Conservation (phyloP, 83 land plant species). For the Isoetes engelmannii region DNA sequence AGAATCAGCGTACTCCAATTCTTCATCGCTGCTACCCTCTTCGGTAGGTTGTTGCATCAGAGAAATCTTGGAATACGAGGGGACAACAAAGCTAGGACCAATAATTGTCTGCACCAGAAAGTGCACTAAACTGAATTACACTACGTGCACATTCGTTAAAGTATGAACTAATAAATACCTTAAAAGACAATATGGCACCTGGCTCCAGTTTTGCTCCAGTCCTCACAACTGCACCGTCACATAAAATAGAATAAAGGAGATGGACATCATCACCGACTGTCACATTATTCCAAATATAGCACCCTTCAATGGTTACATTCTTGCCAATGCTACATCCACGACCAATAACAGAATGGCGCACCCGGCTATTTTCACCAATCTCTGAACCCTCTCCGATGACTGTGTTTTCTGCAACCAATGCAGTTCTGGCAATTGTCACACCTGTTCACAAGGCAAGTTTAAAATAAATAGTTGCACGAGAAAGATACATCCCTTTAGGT, state of each 20-base stretch:
- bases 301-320: slow-evolving; percentile 73
- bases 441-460: slow-evolving; percentile 29
- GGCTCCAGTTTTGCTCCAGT: slow-evolving; percentile 65
- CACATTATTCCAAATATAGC: slow-evolving; percentile 85
- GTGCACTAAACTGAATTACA: background rate
- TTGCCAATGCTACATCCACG: slow-evolving; percentile 70
- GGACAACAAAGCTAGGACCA: slow-evolving; percentile 63
- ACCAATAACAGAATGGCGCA: slow-evolving; percentile 74
- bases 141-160: background rate
- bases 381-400: slow-evolving; percentile 65
- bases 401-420: slow-evolving; percentile 53
- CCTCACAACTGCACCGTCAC: slow-evolving; percentile 71
- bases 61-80: slow-evolving; percentile 85
- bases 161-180: slow-evolving; percentile 38
- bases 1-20: slow-evolving; percentile 79
- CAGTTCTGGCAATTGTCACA: slow-evolving; percentile 46
- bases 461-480: background rate
- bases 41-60: slow-evolving; percentile 67
- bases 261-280: slow-evolving; percentile 63
- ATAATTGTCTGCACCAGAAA: slow-evolving; percentile 54
- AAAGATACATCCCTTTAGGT: background rate
- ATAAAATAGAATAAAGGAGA: slow-evolving; percentile 59
- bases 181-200: slow-evolving; percentile 81
- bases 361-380: slow-evolving; percentile 50
- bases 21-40: slow-evolving; percentile 87